These are phyloP conservation scores for Stephanodiscus minutulus DNA, from an alignment of 108 stramenopile species.

Conservation along the genomic window DNA sequence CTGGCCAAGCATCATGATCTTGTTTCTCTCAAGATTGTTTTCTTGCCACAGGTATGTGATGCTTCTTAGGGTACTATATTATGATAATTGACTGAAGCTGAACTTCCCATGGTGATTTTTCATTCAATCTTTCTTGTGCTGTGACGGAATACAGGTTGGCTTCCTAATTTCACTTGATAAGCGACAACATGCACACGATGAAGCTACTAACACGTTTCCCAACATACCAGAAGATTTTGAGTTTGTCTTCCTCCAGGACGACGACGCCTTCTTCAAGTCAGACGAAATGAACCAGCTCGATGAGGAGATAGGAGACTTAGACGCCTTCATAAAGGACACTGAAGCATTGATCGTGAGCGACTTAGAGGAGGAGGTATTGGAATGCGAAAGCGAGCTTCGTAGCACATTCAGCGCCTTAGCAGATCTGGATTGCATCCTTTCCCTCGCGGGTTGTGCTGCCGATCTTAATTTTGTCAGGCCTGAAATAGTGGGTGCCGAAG, in stretches of 20 bases:
- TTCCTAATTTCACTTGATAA: slow-evolving; percentile 81
- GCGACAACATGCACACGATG: slow-evolving; percentile 49
- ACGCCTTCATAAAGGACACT: slow-evolving; percentile 89
- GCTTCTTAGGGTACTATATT: too few species aligned
- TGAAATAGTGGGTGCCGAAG: slow-evolving; percentile 54
- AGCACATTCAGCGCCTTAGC: slow-evolving; percentile 79
- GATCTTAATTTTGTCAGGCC: slow-evolving; percentile 89
- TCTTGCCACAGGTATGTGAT: slow-evolving; percentile 76
- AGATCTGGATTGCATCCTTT: slow-evolving; percentile 88
- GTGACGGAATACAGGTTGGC: slow-evolving; percentile 59
- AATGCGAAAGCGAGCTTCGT: slow-evolving; percentile 80
- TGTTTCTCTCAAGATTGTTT: slow-evolving; percentile 76
- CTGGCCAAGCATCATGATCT: slow-evolving; percentile 63
- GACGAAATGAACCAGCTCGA: slow-evolving; percentile 81
- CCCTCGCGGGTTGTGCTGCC: slow-evolving; percentile 81
- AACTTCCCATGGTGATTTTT: neutral
- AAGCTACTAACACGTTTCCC: slow-evolving; percentile 52
- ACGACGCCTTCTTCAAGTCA: slow-evolving; percentile 87
- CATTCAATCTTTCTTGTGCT: neutral
- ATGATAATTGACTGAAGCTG: neutral
- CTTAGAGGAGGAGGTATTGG: slow-evolving; percentile 91
- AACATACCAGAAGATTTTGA: slow-evolving; percentile 72
- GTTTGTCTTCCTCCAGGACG: slow-evolving; percentile 77
- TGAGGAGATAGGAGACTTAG: slow-evolving; percentile 90
- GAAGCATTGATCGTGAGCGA: slow-evolving; percentile 86